Evolutionary conservation across 2,329 filamentous ascomycete species (phyloP).

Genomic region (Hypoxylon sp.): DNA sequence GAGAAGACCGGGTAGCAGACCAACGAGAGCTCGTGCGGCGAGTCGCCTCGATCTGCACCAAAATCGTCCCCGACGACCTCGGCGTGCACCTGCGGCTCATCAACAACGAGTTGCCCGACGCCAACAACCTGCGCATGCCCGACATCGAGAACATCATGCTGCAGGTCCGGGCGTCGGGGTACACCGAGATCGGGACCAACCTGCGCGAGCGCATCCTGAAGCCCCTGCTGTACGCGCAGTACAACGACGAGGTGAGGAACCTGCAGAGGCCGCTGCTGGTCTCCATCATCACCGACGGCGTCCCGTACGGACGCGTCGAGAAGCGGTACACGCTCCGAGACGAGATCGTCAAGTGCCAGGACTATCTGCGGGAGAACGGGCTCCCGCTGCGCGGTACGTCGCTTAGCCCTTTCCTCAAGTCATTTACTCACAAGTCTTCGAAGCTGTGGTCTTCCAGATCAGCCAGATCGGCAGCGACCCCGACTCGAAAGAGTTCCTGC

Average conservation of each 20-base stretch:
- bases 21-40: constrained; percentile 22
- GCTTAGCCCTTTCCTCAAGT: neutral
- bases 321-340: constrained; percentile 16
- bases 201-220: constrained; percentile 23
- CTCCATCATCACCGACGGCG: constrained; percentile 29
- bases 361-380: constrained; percentile 23
- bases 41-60: constrained; percentile 23
- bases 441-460: constrained; percentile 33
- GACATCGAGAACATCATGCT: constrained; percentile 13
- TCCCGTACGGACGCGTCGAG: constrained; percentile 19
- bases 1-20: constrained; percentile 23
- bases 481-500: constrained; percentile 21
- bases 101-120: constrained; percentile 4
- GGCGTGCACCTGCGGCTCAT: constrained; percentile 31
- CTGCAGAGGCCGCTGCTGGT: constrained; percentile 23
- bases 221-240: constrained; percentile 21
- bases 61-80: constrained; percentile 26
- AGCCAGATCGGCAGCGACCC: constrained; percentile 31
- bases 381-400: constrained; percentile 22
- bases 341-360: constrained; percentile 25
- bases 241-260: constrained; percentile 13
- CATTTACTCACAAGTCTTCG: neutral
- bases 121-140: constrained; percentile 6
- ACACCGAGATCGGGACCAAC: constrained; percentile 25
- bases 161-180: constrained; percentile 15